Percentiles rank a stretch among this genome's conserved stretches.
Conservation (phyloP, 129 eudicot species). For the sunflower (Helianthus annuus) region DNA sequence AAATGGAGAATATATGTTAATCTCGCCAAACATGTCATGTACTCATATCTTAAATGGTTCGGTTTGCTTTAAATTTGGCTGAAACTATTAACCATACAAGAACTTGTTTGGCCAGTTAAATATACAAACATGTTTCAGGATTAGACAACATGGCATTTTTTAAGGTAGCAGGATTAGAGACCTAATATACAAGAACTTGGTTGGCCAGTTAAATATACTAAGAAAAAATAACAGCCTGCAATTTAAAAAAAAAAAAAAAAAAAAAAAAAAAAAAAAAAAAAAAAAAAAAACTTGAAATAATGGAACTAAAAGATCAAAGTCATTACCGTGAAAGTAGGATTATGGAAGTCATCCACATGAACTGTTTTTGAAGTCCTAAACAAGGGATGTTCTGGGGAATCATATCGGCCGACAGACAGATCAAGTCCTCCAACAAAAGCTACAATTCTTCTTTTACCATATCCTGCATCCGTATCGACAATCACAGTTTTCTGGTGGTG, state of each 20-base stretch:
- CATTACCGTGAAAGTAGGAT: slow-evolving; percentile 77
- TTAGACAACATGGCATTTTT: too few relatives aligned
- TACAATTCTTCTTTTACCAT: slow-evolving; percentile 67
- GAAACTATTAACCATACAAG: background rate
- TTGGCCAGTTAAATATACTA: background rate
- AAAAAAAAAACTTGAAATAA: slow-evolving; percentile 32
- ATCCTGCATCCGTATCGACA: slow-evolving; percentile 94
- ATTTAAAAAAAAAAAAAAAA: background rate
- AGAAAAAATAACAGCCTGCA: background rate
- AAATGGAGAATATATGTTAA: background rate
- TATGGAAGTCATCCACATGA: slow-evolving; percentile 87
- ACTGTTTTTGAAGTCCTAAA: slow-evolving; percentile 67
- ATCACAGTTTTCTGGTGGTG: slow-evolving; percentile 97
- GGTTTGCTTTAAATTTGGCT: background rate
- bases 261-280: too few relatives aligned
- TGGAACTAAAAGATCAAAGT: slow-evolving; percentile 29
- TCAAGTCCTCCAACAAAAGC: slow-evolving; percentile 95
- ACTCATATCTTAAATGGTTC: background rate
- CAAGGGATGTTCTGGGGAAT: slow-evolving; percentile 79
- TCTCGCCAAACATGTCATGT: background rate
- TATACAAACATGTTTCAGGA: too few relatives aligned
- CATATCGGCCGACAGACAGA: slow-evolving; percentile 90
- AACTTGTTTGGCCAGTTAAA: background rate
- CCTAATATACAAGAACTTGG: background rate
- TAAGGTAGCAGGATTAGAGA: too few relatives aligned